Evolutionary conservation across 768 basidiomycete species (phyloP).

Genomic region (Cubamyces lactineus): DNA sequence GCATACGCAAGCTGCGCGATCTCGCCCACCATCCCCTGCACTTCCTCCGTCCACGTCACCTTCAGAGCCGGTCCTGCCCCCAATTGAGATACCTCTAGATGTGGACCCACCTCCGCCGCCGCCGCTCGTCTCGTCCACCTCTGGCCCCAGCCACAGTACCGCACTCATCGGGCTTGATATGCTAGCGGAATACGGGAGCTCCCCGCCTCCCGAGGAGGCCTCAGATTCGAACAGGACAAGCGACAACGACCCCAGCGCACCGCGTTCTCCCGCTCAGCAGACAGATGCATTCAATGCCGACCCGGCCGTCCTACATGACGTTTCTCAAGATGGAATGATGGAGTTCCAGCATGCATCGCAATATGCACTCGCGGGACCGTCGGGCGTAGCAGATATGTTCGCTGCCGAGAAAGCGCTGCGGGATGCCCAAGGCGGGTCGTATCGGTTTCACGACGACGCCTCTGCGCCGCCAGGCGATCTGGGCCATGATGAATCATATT

Average conservation of each 20-base stretch:
- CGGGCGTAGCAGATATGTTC: slow-evolving; percentile 6
- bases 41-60: background rate
- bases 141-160: background rate
- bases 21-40: background rate
- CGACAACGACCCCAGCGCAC: background rate
- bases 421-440: background rate
- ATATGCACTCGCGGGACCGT: background rate
- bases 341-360: slow-evolving; percentile 6
- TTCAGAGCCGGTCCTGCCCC: background rate
- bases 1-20: too few species aligned
- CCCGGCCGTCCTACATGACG: background rate
- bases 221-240: background rate
- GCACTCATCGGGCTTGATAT: background rate
- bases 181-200: background rate
- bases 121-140: background rate
- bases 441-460: background rate
- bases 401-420: slow-evolving; percentile 4
- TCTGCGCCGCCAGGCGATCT: background rate
- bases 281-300: background rate
- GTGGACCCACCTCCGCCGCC: background rate
- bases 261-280: background rate
- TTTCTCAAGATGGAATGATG: background rate
- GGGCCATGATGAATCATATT: background rate
- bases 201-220: background rate
- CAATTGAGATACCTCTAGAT: background rate